Percentiles rank a stretch among this genome's conserved stretches.
Conservation (phyloP, 2,329 filamentous ascomycete genomes). For the Aaosphaeria pasadenensis region DNA sequence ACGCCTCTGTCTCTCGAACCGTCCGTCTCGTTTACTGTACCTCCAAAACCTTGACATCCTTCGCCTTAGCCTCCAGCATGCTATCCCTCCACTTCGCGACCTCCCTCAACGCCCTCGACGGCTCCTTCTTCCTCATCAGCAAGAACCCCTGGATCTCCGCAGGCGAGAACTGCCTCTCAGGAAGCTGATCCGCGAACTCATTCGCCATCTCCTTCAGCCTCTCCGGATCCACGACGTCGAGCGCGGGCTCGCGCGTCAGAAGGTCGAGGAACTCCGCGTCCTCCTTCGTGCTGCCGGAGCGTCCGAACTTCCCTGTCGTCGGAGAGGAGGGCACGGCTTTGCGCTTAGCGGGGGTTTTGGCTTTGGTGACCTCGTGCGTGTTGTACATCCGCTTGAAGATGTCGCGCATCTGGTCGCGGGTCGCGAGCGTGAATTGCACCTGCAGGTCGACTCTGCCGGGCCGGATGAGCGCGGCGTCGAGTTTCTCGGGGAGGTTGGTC, state of each 20-base stretch:
- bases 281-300: not conserved
- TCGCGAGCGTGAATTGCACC: constrained; percentile 56
- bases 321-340: not conserved
- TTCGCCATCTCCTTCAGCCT: constrained; percentile 41
- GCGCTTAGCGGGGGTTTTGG: not conserved
- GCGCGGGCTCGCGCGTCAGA: constrained; percentile 4
- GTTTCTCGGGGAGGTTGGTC: constrained; percentile 69
- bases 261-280: constrained; percentile 10
- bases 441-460: constrained; percentile 70
- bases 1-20: no score
- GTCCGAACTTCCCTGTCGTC: not conserved
- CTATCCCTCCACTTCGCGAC: constrained; percentile 43
- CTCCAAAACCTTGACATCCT: constrained; percentile 8
- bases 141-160: constrained; percentile 55
- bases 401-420: constrained; percentile 38
- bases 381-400: constrained; percentile 43
- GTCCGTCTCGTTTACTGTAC: not conserved
- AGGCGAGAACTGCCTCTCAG: constrained; percentile 48
- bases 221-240: constrained; percentile 11
- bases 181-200: constrained; percentile 45
- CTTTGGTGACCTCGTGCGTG: constrained; percentile 1
- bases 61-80: constrained; percentile 31
- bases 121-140: constrained; percentile 49
- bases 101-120: constrained; percentile 42
- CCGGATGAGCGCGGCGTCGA: constrained; percentile 71